These are phyloP conservation scores for Lentinula novae-zelandiae DNA, from an alignment of 1,284 basidiomycete genomes.

Conservation along the genomic window DNA sequence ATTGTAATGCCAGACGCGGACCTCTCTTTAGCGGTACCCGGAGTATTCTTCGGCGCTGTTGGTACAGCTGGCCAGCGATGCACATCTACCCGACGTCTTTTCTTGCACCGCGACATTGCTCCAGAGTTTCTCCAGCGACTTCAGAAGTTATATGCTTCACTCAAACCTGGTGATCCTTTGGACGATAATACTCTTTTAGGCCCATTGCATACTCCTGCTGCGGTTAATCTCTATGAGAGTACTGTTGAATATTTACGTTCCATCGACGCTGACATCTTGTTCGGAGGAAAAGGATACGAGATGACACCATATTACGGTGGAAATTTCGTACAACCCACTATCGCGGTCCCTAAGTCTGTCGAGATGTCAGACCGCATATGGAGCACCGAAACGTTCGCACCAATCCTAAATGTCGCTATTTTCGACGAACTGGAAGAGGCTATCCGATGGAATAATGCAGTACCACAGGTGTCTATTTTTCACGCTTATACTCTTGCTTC, in stretches of 20 bases:
- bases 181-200: slow-evolving; percentile 73
- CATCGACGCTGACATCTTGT: slow-evolving; percentile 73
- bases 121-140: slow-evolving; percentile 73
- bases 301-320: slow-evolving; percentile 55
- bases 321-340: slow-evolving; percentile 87
- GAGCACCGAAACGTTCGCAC: slow-evolving; percentile 84
- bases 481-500: slow-evolving; percentile 4
- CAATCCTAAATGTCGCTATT: slow-evolving; percentile 82
- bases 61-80: slow-evolving; percentile 95
- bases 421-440: slow-evolving; percentile 91
- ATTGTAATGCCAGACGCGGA: slow-evolving; percentile 94
- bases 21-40: slow-evolving; percentile 81
- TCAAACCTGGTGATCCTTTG: slow-evolving; percentile 83
- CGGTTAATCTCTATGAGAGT: slow-evolving; percentile 62
- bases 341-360: slow-evolving; percentile 64
- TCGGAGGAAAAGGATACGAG: slow-evolving; percentile 58
- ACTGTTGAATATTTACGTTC: slow-evolving; percentile 64
- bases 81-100: slow-evolving; percentile 88
- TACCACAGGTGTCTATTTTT: slow-evolving; percentile 60
- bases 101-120: slow-evolving; percentile 82
- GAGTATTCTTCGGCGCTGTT: slow-evolving; percentile 91
- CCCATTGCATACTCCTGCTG: slow-evolving; percentile 74
- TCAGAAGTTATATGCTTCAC: slow-evolving; percentile 64
- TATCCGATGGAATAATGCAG: slow-evolving; percentile 89
- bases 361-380: slow-evolving; percentile 61